Conservation (phyloP, 345 rosid genomes). For the Gossypioides kirkii region DNA sequence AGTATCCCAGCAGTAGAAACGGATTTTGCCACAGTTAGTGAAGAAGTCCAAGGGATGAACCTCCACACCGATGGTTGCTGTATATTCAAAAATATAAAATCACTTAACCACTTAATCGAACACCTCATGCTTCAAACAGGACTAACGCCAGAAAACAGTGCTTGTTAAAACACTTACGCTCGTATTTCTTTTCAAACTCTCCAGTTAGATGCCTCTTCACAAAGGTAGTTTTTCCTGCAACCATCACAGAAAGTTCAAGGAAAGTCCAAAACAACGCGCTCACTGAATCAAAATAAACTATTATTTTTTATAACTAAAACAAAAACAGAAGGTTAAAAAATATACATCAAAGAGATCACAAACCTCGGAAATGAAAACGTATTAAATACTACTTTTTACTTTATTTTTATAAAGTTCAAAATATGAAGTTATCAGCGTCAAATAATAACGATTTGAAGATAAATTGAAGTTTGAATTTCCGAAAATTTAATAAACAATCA, state of each 20-base stretch:
- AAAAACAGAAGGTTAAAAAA: background rate
- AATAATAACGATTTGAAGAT: background rate
- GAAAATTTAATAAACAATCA: too few relatives aligned
- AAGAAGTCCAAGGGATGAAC: slow-evolving; percentile 94
- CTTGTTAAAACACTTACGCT: slow-evolving; percentile 47
- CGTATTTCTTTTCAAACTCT: slow-evolving; percentile 93
- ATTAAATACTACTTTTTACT: background rate
- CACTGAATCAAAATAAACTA: background rate
- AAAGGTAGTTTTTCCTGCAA: slow-evolving; percentile 80
- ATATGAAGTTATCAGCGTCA: background rate
- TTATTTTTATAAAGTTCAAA: background rate
- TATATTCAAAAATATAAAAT: background rate
- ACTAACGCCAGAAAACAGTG: background rate
- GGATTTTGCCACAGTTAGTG: slow-evolving; percentile 84
- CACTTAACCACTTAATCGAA: background rate
- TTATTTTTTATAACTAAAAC: background rate
- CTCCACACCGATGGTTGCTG: slow-evolving; percentile 96
- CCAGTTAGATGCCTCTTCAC: slow-evolving; percentile 95
- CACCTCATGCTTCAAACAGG: background rate
- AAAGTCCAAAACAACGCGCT: background rate
- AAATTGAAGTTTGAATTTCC: background rate
- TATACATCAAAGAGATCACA: background rate
- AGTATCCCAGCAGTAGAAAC: slow-evolving; percentile 97
- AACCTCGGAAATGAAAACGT: background rate
- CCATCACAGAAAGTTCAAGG: background rate